Evolutionary conservation across 2,329 filamentous ascomycete species (phyloP).

Genomic region (Penicillium sp.): DNA sequence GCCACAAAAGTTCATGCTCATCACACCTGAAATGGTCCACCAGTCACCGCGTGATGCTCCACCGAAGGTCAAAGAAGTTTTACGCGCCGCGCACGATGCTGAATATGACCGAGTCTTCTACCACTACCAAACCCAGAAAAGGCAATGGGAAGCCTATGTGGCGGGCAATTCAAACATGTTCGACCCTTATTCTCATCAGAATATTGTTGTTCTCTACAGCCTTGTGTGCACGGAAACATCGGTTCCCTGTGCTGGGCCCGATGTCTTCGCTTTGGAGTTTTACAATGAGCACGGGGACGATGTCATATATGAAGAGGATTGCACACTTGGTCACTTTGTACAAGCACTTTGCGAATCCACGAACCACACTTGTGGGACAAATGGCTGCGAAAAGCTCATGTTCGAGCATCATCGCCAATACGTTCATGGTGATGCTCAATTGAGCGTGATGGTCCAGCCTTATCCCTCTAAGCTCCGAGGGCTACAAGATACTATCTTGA

Average conservation of each 20-base stretch:
- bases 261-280: conserved; percentile 86
- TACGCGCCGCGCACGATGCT: conserved; percentile 93
- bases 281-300: conserved; percentile 85
- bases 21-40: conserved; percentile 95
- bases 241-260: conserved; percentile 88
- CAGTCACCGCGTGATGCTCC: conserved; percentile 78
- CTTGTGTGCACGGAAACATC: conserved; percentile 92
- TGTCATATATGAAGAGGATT: conserved; percentile 77
- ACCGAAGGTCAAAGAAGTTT: conserved; percentile 85
- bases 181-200: conserved; percentile 93
- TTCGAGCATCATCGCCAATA: conserved; percentile 94
- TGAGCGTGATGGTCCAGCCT: conserved; percentile 87
- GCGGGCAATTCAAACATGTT: conserved; percentile 87
- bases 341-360: conserved; percentile 83
- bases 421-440: conserved; percentile 91
- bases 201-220: conserved; percentile 92
- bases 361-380: conserved; percentile 76
- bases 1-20: conserved; percentile 80
- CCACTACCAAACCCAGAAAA: conserved; percentile 90
- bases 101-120: conserved; percentile 95
- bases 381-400: conserved; percentile 87
- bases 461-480: conserved; percentile 68
- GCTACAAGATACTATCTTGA: conserved; percentile 77
- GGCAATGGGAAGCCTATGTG: conserved; percentile 95
- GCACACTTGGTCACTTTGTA: conserved; percentile 91